A percentile compares a stretch with the other conserved stretches of the same genome.
phyloP scores from a whole-genome alignment of 176 grass and related monocot species.

The Musa itinerans region DNA sequence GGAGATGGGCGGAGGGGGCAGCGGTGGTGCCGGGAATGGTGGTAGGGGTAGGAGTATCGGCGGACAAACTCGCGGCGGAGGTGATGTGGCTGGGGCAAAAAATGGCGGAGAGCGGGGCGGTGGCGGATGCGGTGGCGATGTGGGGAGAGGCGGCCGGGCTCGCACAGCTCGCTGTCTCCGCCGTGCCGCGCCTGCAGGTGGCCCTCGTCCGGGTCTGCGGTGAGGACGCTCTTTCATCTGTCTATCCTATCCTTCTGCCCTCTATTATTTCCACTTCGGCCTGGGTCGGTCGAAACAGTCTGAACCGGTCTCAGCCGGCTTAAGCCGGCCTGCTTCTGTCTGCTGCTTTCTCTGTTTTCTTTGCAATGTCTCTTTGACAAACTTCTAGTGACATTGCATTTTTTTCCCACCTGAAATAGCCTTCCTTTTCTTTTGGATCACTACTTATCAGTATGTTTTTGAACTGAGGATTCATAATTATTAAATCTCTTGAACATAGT shows the following conservation, averaged over 20 bases:
- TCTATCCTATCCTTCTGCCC: not conserved
- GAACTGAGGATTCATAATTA: no score
- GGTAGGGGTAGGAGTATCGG: slow-evolving; percentile 24
- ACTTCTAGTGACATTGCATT: no score
- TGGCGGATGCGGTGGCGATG: slow-evolving; percentile 34
- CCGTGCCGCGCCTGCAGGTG: slow-evolving; percentile 61
- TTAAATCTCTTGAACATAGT: no score
- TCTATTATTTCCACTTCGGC: no score
- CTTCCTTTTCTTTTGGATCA: no score
- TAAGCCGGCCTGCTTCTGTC: no score
- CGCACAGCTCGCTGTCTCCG: slow-evolving; percentile 33
- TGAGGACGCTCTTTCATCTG: slow-evolving; percentile 18
- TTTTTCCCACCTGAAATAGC: no score
- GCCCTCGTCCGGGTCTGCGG: slow-evolving; percentile 54
- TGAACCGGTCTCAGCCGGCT: no score
- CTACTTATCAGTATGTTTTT: no score
- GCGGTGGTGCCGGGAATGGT: slow-evolving; percentile 15
- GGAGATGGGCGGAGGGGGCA: slow-evolving; percentile 24
- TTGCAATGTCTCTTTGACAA: no score
- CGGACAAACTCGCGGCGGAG: slow-evolving; percentile 73
- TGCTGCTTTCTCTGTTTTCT: no score
- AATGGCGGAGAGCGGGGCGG: slow-evolving; percentile 52
- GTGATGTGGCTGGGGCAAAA: slow-evolving; percentile 69
- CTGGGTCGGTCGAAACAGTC: no score
- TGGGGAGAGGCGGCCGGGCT: slow-evolving; percentile 46